phyloP scores from a whole-genome alignment of 306 rosid species.

The Malus fusca region DNA sequence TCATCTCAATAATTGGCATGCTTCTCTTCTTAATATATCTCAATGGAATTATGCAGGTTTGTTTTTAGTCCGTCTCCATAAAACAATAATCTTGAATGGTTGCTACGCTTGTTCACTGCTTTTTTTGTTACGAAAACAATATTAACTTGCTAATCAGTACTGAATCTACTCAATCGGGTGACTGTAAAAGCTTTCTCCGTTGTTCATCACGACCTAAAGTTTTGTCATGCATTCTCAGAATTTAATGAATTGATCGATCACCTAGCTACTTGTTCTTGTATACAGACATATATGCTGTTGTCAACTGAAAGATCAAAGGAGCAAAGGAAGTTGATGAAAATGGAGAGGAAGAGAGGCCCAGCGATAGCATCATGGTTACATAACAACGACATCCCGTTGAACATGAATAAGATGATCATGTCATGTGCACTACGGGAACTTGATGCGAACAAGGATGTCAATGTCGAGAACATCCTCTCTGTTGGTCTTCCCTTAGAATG shows the following conservation, averaged over 20 bases:
- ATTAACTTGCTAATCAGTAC: not conserved
- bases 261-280: not conserved
- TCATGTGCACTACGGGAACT: not conserved
- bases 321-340: not conserved
- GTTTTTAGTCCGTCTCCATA: not conserved
- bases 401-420: not conserved
- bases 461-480: not conserved
- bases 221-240: too few species aligned
- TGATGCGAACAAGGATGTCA: not conserved
- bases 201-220: not conserved
- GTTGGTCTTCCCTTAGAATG: not conserved
- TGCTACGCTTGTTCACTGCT: not conserved
- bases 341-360: not conserved
- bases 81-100: not conserved
- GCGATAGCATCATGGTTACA: not conserved
- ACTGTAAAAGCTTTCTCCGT: not conserved
- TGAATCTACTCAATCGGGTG: not conserved
- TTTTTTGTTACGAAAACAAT: not conserved
- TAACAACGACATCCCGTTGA: not conserved
- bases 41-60: constrained; percentile 24
- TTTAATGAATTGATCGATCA: too few species aligned
- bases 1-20: constrained; percentile 14
- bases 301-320: not conserved
- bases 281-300: not conserved
- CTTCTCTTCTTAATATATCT: constrained; percentile 12